Base-by-base conservation (phyloP, 2,329 filamentous ascomycete species). In the Celoporthe dispersa region DNA sequence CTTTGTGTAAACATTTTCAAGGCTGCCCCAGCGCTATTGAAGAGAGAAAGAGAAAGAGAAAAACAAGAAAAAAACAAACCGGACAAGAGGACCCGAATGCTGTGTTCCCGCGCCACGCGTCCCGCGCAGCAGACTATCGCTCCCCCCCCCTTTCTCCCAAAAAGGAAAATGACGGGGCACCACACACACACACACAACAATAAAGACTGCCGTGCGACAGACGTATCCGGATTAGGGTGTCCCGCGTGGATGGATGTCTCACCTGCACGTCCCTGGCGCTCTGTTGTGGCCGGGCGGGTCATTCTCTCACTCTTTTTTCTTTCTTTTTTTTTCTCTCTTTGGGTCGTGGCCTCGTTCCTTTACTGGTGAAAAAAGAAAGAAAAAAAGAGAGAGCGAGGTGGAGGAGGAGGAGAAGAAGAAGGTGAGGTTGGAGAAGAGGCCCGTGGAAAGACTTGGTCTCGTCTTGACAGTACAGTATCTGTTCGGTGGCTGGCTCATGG, bases 201-300 rank as follows among this genome's bases (percentile, higher is more conserved):
- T n/a, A n/a, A 37, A 37, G 35, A 37, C n/a, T 37, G 25, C 51
- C 3, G 51, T 55, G 51, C 51, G 51, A n/a, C 22, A 55, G 3
- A 28, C 22, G 7, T 55, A 28, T n/a, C 22, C 22, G 51, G 51
- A 55, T 55, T 55, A 9, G 25, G 35, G 35, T n/a, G n/a, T n/a
- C n/a, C n/a, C n/a, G n/a, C n/a, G 9, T 48, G 7, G 25, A 25
- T 9, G 51, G n/a, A 57, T 63, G 60, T 63, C 60, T 63, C n/a
- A 12, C 60, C 60, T 63, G 60, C 60, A 63, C 39, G 60, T 63
- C 11, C n/a, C n/a, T n/a, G n/a, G n/a, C n/a, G n/a, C 51, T 59
- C 22, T 22, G 33, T 22, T 60, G 57, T 31, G 28, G 31, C 19
- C 22, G 57, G 31, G 8, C 7, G 25, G 57, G 33, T 60, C 14